Base-by-base conservation (phyloP, 495 filamentous ascomycete genomes). In the Hyaloscypha finlandica region DNA sequence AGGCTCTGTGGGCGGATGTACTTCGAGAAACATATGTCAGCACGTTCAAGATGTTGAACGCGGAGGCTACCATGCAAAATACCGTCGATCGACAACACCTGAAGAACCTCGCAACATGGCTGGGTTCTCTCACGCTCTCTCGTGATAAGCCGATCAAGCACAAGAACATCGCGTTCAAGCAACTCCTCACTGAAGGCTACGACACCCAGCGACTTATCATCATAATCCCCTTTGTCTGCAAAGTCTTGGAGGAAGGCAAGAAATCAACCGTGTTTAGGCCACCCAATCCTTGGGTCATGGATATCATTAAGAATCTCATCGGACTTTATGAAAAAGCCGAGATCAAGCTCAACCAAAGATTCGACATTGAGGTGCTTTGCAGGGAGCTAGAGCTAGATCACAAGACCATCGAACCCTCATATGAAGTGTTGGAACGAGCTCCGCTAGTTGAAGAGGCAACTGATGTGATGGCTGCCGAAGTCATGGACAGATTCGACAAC, bases 211-310 rank as follows among this genome's bases (percentile, higher is more conserved):
- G 95, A 39, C 85, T 98, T 48, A 85, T 94, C 56, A 86, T 97
- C 45, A 93, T 94, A 57, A 94, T 99, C 59, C 94, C 96, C 1
- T 99, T 99, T 70, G 93, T 94, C 53, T 98, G 95, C 84, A 97
- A 97, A 75, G 92, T 97, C 8, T 81, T 99, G 20, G 84, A 88
- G 32, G 91, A 96, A 75, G 93, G 90, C 5, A 85, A 84, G n/a
- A 84, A 84, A 48, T 98, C 96, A 1, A 92, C 86, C 14, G 89
- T 98, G 16, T 98, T 98, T 80, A 91, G 86, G 68, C 93, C 95
- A 9, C 94, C 95, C 14, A 98, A 97, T 73, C 95, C 95, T 11
- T 99, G 95, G 95, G 68, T 96, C 64, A 94, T 97, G 92, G 95
- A 98, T 64, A 92, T 97, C 45, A 83, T 98, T 61, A 84, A 89